Evolutionary conservation across 805 yeast species (phyloP).

Genomic region (Candida nanaspora): DNA sequence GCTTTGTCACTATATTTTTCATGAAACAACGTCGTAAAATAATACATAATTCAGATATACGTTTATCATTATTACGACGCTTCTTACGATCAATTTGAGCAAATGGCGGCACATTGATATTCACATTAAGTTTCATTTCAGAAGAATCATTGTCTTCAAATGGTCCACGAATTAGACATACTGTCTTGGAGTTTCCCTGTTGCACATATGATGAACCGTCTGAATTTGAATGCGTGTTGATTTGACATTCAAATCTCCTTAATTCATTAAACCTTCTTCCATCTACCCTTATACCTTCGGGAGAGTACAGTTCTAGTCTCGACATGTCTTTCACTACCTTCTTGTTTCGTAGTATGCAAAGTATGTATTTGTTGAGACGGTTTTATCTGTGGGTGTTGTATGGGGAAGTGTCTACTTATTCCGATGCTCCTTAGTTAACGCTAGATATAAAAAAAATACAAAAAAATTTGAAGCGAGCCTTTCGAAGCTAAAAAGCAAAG

Average conservation of each 20-base stretch:
- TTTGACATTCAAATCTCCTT: slow-evolving; percentile 69
- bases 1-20: slow-evolving; percentile 63
- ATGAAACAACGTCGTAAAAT: slow-evolving; percentile 63
- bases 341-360: no score
- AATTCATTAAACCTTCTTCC: slow-evolving; percentile 95
- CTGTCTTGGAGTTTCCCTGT: slow-evolving; percentile 85
- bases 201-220: slow-evolving; percentile 93
- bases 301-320: slow-evolving; percentile 78
- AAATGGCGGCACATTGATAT: slow-evolving; percentile 72
- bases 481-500: no score
- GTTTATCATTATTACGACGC: slow-evolving; percentile 61
- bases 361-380: no score
- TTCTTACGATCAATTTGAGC: slow-evolving; percentile 71
- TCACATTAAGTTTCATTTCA: slow-evolving; percentile 57
- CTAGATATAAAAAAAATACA: no score
- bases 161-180: slow-evolving; percentile 86
- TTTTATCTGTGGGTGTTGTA: no score
- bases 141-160: slow-evolving; percentile 57
- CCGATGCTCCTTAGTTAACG: no score
- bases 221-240: slow-evolving; percentile 82
- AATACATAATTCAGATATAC: slow-evolving; percentile 61
- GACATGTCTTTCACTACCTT: neutral
- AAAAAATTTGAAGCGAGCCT: no score
- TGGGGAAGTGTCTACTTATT: no score
- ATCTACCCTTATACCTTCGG: slow-evolving; percentile 89